These are phyloP conservation scores for Corynascus novoguineensis DNA, from an alignment of 495 filamentous ascomycete species.

Conservation along the genomic window DNA sequence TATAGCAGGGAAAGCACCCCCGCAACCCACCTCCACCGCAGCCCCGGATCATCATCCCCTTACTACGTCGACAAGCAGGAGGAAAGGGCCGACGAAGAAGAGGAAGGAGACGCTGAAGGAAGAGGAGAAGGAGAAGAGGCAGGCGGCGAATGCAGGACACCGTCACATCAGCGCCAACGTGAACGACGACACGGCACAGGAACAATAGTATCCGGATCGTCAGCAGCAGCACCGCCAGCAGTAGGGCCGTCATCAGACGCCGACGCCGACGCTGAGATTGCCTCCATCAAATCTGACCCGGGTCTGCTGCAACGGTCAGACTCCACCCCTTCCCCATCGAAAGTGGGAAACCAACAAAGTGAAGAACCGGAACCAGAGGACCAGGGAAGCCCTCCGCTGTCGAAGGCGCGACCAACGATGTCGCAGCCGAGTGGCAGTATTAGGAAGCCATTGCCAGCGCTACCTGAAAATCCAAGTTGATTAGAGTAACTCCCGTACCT, in stretches of 20 bases:
- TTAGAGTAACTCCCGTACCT: neutral
- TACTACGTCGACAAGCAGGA: slow-evolving; percentile 11
- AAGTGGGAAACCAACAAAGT: neutral
- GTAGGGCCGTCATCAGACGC: neutral
- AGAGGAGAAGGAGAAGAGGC: neutral
- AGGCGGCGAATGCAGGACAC: neutral
- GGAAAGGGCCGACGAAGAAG: neutral
- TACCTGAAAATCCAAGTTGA: slow-evolving; percentile 42
- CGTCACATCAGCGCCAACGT: neutral
- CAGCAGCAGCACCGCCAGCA: neutral
- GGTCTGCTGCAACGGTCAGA: neutral
- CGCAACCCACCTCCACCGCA: slow-evolving; percentile 6
- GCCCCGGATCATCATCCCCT: slow-evolving; percentile 13
- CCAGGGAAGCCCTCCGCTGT: slow-evolving; percentile 2
- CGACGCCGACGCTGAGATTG: neutral
- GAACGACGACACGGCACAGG: neutral
- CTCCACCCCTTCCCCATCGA: neutral
- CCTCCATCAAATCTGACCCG: neutral
- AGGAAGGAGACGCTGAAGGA: neutral
- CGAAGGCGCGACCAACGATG: neutral
- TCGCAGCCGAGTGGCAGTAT: slow-evolving; percentile 23
- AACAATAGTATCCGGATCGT: no score
- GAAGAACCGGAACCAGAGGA: neutral
- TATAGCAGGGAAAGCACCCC: slow-evolving; percentile 26
- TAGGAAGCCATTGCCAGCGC: slow-evolving; percentile 46